Evolutionary conservation across 305 asterid species (phyloP).

Genomic region (Fraxinus latifolia): DNA sequence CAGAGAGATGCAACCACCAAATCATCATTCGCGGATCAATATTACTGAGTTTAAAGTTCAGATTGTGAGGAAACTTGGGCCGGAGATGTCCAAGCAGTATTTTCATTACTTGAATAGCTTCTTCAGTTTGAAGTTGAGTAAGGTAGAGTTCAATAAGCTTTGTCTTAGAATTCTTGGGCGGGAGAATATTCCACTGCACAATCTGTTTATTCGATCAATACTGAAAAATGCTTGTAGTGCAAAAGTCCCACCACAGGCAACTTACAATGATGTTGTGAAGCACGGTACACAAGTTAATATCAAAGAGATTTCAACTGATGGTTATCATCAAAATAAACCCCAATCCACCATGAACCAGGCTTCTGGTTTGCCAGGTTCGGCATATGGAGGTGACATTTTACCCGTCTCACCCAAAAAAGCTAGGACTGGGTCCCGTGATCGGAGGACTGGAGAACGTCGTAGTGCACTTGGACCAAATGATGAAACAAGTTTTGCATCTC

Average conservation of each 20-base stretch:
- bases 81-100: slow-evolving; percentile 70
- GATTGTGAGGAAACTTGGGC: slow-evolving; percentile 69
- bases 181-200: slow-evolving; percentile 79
- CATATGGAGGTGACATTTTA: slow-evolving; percentile 59
- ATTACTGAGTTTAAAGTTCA: slow-evolving; percentile 71
- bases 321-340: slow-evolving; percentile 52
- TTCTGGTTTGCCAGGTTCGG: slow-evolving; percentile 48
- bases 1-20: slow-evolving; percentile 72
- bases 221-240: slow-evolving; percentile 62
- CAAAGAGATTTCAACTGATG: slow-evolving; percentile 46
- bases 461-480: slow-evolving; percentile 54
- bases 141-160: slow-evolving; percentile 69
- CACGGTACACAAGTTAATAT: slow-evolving; percentile 30
- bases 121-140: slow-evolving; percentile 65
- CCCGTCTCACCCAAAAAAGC: slow-evolving; percentile 66
- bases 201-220: slow-evolving; percentile 68
- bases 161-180: slow-evolving; percentile 65
- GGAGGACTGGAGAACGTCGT: slow-evolving; percentile 53
- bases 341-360: slow-evolving; percentile 36
- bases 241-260: slow-evolving; percentile 52
- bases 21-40: slow-evolving; percentile 72
- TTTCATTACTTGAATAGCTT: slow-evolving; percentile 67
- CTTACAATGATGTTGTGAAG: slow-evolving; percentile 36
- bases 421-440: slow-evolving; percentile 54
- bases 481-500: slow-evolving; percentile 42